Percentiles rank a stretch among this genome's conserved stretches.
Conservation (phyloP, 1,284 basidiomycete species). For the Cutaneotrichosporon cyanovorans region DNA sequence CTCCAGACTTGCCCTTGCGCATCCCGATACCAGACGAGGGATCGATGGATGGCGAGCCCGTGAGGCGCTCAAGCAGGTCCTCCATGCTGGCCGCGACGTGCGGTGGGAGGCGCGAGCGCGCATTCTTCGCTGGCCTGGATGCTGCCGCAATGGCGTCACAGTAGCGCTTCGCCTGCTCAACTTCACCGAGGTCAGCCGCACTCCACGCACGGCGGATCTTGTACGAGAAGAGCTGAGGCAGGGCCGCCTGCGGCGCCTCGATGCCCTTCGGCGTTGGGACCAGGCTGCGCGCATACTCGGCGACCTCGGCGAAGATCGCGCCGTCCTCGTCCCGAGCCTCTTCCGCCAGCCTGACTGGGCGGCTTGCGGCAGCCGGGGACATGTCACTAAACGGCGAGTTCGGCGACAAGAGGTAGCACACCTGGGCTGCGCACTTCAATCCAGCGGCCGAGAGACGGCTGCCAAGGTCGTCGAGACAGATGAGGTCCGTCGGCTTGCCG, state of each 20-base stretch:
- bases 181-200: constrained; percentile 72
- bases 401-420: constrained; percentile 72
- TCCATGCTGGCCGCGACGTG: constrained; percentile 69
- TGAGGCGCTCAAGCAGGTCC: constrained; percentile 71
- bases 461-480: constrained; percentile 78
- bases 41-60: constrained; percentile 65
- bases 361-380: constrained; percentile 30
- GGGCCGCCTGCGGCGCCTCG: constrained; percentile 64
- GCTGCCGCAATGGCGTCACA: constrained; percentile 80
- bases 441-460: constrained; percentile 67
- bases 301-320: constrained; percentile 80
- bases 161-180: constrained; percentile 68
- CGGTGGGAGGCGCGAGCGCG: constrained; percentile 51
- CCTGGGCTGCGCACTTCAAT: constrained; percentile 79
- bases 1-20: constrained; percentile 61
- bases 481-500: constrained; percentile 54
- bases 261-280: constrained; percentile 68
- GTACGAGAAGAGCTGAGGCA: constrained; percentile 84
- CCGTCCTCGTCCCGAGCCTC: constrained; percentile 52
- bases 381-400: constrained; percentile 64
- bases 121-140: constrained; percentile 24
- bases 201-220: constrained; percentile 69
- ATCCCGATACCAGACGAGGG: constrained; percentile 57
- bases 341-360: constrained; percentile 34
- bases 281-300: constrained; percentile 83